These are phyloP conservation scores for Plasmodium vinckei DNA, from an alignment of 169 alveolate genomes.

Conservation along the genomic window DNA sequence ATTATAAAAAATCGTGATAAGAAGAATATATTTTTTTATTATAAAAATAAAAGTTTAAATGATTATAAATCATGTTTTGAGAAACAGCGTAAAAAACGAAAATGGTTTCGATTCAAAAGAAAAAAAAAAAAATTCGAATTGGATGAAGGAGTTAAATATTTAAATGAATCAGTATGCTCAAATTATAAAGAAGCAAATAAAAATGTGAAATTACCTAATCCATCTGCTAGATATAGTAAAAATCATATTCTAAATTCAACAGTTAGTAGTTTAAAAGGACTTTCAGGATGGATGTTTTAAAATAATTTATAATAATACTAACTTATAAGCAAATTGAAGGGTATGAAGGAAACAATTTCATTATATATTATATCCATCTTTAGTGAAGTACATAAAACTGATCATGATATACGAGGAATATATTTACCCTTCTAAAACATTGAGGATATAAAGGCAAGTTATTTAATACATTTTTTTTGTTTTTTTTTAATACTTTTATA, in stretches of 20 bases:
- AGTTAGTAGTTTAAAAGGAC: constrained; percentile 42
- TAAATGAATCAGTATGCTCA: constrained; percentile 73
- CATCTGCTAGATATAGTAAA: constrained; percentile 12
- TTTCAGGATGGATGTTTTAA: constrained; percentile 68
- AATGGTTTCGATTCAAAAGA: constrained; percentile 64
- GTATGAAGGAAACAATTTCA: not conserved
- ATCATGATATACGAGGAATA: too few species aligned
- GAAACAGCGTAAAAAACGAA: constrained; percentile 37
- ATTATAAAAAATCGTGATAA: constrained; percentile 29
- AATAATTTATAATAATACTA: not conserved
- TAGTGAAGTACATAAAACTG: too few species aligned
- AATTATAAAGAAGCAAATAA: constrained; percentile 67
- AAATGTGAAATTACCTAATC: constrained; percentile 10
- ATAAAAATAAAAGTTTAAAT: constrained; percentile 71
- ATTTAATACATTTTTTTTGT: too few species aligned
- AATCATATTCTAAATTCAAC: constrained; percentile 50
- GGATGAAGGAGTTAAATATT: constrained; percentile 51
- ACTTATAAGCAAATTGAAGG: not conserved
- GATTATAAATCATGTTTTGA: constrained; percentile 63
- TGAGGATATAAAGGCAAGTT: too few species aligned
- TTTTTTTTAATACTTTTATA: too few species aligned
- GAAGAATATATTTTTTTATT: constrained; percentile 46
- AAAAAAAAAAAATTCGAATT: constrained; percentile 43
- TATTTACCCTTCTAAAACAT: too few species aligned
- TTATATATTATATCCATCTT: too few species aligned